Conservation (phyloP, 2,329 filamentous ascomycete species). For the Cordyceps javanica region DNA sequence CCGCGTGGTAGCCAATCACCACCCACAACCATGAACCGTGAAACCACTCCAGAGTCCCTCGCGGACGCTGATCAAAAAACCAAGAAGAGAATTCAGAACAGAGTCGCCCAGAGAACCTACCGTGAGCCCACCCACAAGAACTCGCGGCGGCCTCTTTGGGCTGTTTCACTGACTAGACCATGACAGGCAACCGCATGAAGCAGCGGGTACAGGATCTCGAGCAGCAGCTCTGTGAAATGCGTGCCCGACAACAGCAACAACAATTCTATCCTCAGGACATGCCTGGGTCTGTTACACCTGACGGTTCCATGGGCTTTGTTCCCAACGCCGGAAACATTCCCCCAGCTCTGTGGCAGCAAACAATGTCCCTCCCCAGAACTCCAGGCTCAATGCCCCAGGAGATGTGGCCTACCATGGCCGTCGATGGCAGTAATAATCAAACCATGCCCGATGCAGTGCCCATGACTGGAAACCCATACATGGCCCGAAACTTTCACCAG, state of each 20-base stretch:
- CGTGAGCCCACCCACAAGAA: constrained; percentile 18
- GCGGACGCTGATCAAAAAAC: constrained; percentile 19
- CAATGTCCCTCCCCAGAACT: constrained; percentile 1
- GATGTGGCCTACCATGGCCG: constrained; percentile 11
- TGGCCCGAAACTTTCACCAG: constrained; percentile 3
- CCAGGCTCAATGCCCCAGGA: constrained; percentile 9
- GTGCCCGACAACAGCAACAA: constrained; percentile 12
- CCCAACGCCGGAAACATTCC: constrained; percentile 6
- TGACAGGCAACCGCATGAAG: constrained; percentile 11
- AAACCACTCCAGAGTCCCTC: constrained; percentile 1
- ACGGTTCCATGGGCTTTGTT: constrained; percentile 8
- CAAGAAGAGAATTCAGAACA: constrained; percentile 28
- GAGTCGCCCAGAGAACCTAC: constrained; percentile 27
- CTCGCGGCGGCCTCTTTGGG: not conserved
- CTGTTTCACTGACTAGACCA: not conserved
- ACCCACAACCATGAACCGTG: constrained; percentile 6
- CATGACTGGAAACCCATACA: constrained; percentile 7
- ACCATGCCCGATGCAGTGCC: not conserved
- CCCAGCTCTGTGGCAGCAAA: constrained; percentile 8
- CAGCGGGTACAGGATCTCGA: constrained; percentile 14
- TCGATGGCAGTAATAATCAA: not conserved
- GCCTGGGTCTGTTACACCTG: not conserved
- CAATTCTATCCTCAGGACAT: constrained; percentile 10
- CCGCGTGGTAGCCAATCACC: constrained; percentile 7
- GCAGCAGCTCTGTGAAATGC: constrained; percentile 13